Conservation (phyloP, 179 eudicot genomes). For the Pouteria campechiana region DNA sequence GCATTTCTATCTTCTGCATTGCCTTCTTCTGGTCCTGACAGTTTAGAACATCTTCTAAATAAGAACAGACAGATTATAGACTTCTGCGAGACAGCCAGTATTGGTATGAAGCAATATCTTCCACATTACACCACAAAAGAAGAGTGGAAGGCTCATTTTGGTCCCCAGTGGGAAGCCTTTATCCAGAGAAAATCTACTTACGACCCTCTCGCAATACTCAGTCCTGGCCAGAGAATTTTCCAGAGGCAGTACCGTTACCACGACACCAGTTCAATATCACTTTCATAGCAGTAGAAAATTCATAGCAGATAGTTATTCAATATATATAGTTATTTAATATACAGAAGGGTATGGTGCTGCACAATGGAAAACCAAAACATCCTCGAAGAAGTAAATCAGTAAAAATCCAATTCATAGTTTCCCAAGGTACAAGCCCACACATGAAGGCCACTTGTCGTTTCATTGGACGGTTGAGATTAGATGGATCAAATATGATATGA, state of each 20-base stretch:
- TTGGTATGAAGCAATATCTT: slow-evolving; percentile 78
- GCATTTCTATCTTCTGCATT: slow-evolving; percentile 65
- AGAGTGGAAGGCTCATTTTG: slow-evolving; percentile 73
- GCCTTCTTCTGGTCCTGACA: slow-evolving; percentile 52
- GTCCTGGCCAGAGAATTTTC: slow-evolving; percentile 89
- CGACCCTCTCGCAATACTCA: slow-evolving; percentile 79
- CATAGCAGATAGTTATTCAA: too few relatives aligned
- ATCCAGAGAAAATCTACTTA: slow-evolving; percentile 51
- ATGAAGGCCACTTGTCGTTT: too few relatives aligned
- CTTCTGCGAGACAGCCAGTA: slow-evolving; percentile 43
- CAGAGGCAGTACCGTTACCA: slow-evolving; percentile 27
- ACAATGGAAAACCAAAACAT: background rate
- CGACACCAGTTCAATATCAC: slow-evolving; percentile 1
- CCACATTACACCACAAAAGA: slow-evolving; percentile 57
- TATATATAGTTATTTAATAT: too few relatives aligned
- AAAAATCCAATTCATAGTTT: too few relatives aligned
- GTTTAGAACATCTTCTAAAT: slow-evolving; percentile 39
- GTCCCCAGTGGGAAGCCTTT: slow-evolving; percentile 54
- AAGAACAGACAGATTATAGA: slow-evolving; percentile 49
- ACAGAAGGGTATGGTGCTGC: too few relatives aligned
- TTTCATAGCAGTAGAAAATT: too few relatives aligned
- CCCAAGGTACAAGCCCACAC: too few relatives aligned
- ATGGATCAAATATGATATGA: background rate
- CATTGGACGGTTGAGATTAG: too few relatives aligned
- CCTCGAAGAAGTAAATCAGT: background rate